Evolutionary conservation across 805 yeast genomes (phyloP).

Genomic region (Brettanomyces custersianus): DNA sequence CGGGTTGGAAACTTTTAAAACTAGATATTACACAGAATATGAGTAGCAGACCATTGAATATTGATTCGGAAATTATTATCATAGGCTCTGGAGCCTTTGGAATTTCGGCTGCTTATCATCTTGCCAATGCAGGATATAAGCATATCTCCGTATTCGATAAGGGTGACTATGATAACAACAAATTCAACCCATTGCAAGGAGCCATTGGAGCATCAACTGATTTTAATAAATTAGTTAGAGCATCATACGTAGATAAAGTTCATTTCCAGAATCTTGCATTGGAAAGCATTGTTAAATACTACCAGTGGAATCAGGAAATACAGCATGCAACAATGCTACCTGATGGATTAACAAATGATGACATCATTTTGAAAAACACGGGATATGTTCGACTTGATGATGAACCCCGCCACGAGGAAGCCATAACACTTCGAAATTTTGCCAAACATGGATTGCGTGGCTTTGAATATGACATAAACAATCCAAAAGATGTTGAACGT

Average conservation of each 20-base stretch:
- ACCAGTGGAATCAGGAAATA: slow-evolving; percentile 12
- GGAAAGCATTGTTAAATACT: slow-evolving; percentile 19
- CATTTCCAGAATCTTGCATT: slow-evolving; percentile 26
- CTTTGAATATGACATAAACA: slow-evolving; percentile 20
- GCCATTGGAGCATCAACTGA: slow-evolving; percentile 33
- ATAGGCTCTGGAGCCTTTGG: slow-evolving; percentile 54
- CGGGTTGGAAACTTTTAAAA: too few relatives aligned
- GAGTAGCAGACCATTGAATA: slow-evolving; percentile 5
- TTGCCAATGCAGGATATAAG: slow-evolving; percentile 27
- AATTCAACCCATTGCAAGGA: slow-evolving; percentile 27
- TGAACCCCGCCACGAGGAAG: slow-evolving; percentile 9
- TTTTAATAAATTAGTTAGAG: slow-evolving; percentile 30
- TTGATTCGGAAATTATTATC: slow-evolving; percentile 25
- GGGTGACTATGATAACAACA: slow-evolving; percentile 21
- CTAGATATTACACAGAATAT: too few relatives aligned
- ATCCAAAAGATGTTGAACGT: slow-evolving; percentile 19
- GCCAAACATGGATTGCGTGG: slow-evolving; percentile 18
- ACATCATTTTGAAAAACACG: slow-evolving; percentile 4
- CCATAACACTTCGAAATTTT: slow-evolving; percentile 8
- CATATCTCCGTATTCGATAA: slow-evolving; percentile 31
- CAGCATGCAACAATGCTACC: slow-evolving; percentile 10
- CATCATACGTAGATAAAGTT: slow-evolving; percentile 28
- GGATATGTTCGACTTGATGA: slow-evolving; percentile 19
- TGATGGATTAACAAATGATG: slow-evolving; percentile 10
- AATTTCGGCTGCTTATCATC: slow-evolving; percentile 37